Evolutionary conservation across 495 filamentous ascomycete species (phyloP).

Genomic region (Podospora pseudocomata): DNA sequence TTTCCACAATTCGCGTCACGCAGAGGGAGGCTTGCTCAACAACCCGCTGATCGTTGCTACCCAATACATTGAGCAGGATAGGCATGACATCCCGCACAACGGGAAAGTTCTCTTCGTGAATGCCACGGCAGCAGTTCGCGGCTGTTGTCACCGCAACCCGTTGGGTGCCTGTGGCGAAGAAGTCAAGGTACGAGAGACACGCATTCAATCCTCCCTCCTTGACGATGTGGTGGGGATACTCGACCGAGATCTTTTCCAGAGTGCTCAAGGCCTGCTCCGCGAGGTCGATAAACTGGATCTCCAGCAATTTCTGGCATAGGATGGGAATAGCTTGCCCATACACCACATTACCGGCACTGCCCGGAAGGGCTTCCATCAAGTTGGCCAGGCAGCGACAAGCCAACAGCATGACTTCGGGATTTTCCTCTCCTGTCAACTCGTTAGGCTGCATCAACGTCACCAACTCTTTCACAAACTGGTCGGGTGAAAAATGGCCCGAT

Average conservation of each 20-base stretch:
- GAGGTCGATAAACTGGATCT: constrained; percentile 94
- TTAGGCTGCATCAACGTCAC: constrained; percentile 88
- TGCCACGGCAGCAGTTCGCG: constrained; percentile 95
- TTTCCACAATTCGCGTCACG: constrained; percentile 94
- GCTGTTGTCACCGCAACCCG: constrained; percentile 94
- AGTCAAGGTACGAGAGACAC: constrained; percentile 91
- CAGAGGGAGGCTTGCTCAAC: constrained; percentile 96
- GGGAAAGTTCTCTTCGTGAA: constrained; percentile 86
- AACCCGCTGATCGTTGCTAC: constrained; percentile 90
- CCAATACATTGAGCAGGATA: constrained; percentile 81
- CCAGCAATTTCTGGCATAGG: constrained; percentile 86
- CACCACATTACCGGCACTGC: constrained; percentile 90
- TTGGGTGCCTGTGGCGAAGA: constrained; percentile 96
- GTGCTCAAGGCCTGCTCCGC: constrained; percentile 97
- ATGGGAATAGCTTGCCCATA: constrained; percentile 94
- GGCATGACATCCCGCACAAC: constrained; percentile 94
- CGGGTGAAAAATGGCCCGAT: constrained; percentile 90
- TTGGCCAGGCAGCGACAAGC: constrained; percentile 96
- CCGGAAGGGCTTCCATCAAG: constrained; percentile 93
- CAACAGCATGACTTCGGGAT: constrained; percentile 95
- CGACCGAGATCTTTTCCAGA: constrained; percentile 93
- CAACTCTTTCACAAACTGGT: constrained; percentile 92
- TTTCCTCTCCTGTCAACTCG: constrained; percentile 79
- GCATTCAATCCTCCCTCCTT: constrained; percentile 92
- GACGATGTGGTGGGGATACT: constrained; percentile 94